Percentiles rank a stretch among this genome's conserved stretches.
Conservation (phyloP, 257 asterid genomes). For the Solanum sejunctum region DNA sequence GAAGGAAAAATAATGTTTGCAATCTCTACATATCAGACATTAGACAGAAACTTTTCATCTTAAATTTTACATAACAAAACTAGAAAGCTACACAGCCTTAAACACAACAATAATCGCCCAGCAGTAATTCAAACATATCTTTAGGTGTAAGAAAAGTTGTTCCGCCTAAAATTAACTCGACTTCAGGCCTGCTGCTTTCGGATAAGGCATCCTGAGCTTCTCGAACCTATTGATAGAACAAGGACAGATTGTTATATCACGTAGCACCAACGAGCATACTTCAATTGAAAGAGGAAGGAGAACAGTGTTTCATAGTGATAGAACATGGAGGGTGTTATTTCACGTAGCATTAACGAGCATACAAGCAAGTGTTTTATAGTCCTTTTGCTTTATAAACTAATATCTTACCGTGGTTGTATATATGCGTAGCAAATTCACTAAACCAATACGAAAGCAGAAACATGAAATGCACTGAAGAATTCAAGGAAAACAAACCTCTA, state of each 20-base stretch:
- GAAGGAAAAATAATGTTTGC: neutral
- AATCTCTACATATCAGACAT: neutral
- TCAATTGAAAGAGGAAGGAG: neutral
- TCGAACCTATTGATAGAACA: conserved; percentile 40
- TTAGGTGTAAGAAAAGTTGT: conserved; percentile 86
- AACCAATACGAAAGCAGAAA: neutral
- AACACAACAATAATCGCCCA: conserved; percentile 59
- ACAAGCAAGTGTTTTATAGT: neutral
- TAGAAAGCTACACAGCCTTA: conserved; percentile 7
- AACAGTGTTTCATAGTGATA: neutral
- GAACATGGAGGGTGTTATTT: neutral
- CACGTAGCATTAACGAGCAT: neutral
- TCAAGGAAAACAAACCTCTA: conserved; percentile 55
- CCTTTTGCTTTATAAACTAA: neutral
- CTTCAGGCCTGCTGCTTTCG: conserved; percentile 73
- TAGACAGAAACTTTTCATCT: neutral
- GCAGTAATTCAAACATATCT: conserved; percentile 66
- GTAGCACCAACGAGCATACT: neutral
- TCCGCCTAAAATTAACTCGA: conserved; percentile 73
- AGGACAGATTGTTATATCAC: neutral
- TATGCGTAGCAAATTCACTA: neutral
- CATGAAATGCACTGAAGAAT: neutral
- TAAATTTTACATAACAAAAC: neutral
- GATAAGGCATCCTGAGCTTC: conserved; percentile 81
- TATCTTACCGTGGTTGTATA: neutral